A percentile compares a stretch with the other conserved stretches of the same genome.
phyloP scores from a whole-genome alignment of 805 yeast genomes.

The Wickerhamomyces hampshirensis region DNA sequence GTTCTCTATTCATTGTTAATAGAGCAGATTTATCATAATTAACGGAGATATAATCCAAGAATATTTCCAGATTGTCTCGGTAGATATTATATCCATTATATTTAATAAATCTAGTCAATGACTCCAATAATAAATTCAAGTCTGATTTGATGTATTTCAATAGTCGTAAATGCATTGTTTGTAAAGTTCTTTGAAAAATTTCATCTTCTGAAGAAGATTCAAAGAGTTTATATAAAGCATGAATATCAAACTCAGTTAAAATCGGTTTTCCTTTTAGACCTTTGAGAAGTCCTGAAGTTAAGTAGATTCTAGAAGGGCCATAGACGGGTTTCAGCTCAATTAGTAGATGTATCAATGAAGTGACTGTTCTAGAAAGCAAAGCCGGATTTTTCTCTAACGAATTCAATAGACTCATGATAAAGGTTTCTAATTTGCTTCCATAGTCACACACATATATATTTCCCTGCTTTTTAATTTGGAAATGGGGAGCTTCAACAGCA shows the following conservation, averaged over 20 bases:
- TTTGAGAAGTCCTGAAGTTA: conserved; percentile 50
- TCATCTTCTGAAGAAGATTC: conserved; percentile 43
- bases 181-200: conserved; percentile 45
- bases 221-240: conserved; percentile 31
- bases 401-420: conserved; percentile 33
- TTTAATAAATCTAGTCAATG: conserved; percentile 19
- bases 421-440: conserved; percentile 46
- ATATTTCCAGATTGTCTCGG: conserved; percentile 33
- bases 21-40: conserved; percentile 12
- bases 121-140: conserved; percentile 16
- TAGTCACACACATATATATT: conserved; percentile 44
- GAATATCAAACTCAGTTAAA: conserved; percentile 25
- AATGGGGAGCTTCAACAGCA: conserved; percentile 60
- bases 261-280: conserved; percentile 37
- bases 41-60: conserved; percentile 31
- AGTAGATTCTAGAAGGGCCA: conserved; percentile 66
- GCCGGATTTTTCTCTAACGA: conserved; percentile 29
- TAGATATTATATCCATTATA: conserved; percentile 29
- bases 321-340: conserved; percentile 45
- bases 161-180: conserved; percentile 45
- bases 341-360: conserved; percentile 39
- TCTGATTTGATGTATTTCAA: conserved; percentile 35
- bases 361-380: conserved; percentile 25
- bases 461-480: conserved; percentile 34
- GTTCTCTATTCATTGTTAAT: conserved; percentile 3